Evolutionary conservation across 768 basidiomycete genomes (phyloP).

Genomic region (Suillus luteus): DNA sequence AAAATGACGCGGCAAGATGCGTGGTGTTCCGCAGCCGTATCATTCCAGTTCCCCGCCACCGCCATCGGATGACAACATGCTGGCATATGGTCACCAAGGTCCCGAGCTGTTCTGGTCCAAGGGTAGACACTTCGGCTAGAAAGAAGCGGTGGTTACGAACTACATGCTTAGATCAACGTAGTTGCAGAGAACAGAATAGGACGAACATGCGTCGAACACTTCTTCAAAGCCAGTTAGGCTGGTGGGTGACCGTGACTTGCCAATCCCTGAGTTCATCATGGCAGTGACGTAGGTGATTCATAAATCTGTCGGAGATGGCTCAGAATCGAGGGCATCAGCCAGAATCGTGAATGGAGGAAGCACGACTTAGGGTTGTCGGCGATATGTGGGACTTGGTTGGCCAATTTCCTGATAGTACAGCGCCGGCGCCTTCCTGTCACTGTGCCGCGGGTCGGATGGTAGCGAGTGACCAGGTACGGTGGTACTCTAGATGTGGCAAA

Average conservation of each 20-base stretch:
- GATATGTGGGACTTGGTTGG: neutral
- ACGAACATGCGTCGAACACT: neutral
- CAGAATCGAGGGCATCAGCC: neutral
- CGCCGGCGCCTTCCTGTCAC: neutral
- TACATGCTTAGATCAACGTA: neutral
- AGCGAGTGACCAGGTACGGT: constrained; percentile 6
- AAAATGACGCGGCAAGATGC: neutral
- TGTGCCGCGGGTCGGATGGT: neutral
- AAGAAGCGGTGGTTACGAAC: neutral
- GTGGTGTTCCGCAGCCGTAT: neutral
- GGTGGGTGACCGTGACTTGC: neutral
- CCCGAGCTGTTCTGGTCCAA: neutral
- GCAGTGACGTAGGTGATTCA: neutral
- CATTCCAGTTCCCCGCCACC: too few relatives aligned
- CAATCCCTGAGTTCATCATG: neutral
- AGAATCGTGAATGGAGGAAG: neutral
- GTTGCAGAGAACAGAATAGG: neutral
- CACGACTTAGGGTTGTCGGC: neutral
- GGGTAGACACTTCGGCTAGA: neutral
- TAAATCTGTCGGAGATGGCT: neutral
- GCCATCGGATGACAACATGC: neutral
- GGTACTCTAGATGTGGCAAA: neutral
- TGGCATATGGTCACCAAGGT: neutral
- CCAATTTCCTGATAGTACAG: neutral
- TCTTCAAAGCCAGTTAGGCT: neutral